Evolutionary conservation across 164 flowering plant genomes (phyloP).

Genomic region (Stephania yunnanensis): DNA sequence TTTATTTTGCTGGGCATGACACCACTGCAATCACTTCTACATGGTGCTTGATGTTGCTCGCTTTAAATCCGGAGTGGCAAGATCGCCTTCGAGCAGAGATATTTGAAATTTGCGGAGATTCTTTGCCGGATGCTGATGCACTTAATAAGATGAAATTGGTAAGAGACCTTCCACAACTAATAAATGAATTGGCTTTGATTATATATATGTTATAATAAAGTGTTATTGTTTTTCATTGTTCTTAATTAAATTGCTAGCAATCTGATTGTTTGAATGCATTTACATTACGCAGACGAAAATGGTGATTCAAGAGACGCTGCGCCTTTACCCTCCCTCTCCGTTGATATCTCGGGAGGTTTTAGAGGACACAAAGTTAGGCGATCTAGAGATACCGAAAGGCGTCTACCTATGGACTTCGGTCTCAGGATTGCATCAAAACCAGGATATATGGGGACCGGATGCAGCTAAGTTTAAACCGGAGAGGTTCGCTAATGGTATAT

Average conservation of each 20-base stretch:
- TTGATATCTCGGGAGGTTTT: slow-evolving; percentile 19
- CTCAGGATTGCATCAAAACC: slow-evolving; percentile 15
- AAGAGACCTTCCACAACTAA: background rate
- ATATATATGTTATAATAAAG: background rate
- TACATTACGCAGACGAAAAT: slow-evolving; percentile 18
- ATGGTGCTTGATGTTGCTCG: slow-evolving; percentile 24
- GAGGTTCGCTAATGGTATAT: slow-evolving; percentile 11
- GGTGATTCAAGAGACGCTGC: slow-evolving; percentile 28
- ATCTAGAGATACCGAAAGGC: slow-evolving; percentile 23
- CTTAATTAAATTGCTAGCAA: background rate
- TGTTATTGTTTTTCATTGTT: background rate
- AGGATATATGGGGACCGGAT: slow-evolving; percentile 18
- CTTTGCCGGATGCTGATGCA: slow-evolving; percentile 11
- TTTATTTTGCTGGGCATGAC: slow-evolving; percentile 25
- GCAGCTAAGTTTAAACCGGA: slow-evolving; percentile 13
- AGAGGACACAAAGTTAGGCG: slow-evolving; percentile 17
- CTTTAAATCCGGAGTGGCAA: slow-evolving; percentile 12
- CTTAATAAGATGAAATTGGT: slow-evolving; percentile 29
- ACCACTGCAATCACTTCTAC: slow-evolving; percentile 24
- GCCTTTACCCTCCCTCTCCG: slow-evolving; percentile 22
- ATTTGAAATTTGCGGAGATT: slow-evolving; percentile 15
- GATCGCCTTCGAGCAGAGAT: slow-evolving; percentile 4
- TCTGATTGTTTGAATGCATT: too few relatives aligned
- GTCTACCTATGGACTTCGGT: slow-evolving; percentile 15
- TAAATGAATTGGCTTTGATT: background rate